Percentiles rank a stretch among this genome's conserved stretches.
phyloP scores from a whole-genome alignment of 106 monocot species.

The Dendrobium huoshanense region DNA sequence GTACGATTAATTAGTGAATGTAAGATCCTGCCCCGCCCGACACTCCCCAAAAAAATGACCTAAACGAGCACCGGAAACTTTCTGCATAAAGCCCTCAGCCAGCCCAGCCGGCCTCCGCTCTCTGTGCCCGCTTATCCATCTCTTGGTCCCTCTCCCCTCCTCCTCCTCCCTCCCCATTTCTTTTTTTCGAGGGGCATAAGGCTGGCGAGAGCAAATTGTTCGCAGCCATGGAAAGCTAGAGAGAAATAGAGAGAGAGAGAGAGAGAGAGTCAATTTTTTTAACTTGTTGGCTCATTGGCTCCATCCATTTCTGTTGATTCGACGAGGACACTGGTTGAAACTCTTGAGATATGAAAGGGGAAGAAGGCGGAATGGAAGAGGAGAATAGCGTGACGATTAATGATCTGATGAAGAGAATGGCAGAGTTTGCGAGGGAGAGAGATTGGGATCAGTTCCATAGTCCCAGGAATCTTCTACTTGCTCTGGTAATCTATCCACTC shows the following conservation, averaged over 20 bases:
- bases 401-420: slow-evolving; percentile 63
- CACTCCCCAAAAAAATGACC: too few species aligned
- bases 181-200: not conserved
- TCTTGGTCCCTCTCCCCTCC: not conserved
- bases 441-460: slow-evolving; percentile 92
- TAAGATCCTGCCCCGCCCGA: too few species aligned
- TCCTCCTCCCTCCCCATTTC: not conserved
- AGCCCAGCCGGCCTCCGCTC: not conserved
- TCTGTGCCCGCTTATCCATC: not conserved
- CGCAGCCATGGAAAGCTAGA: too few species aligned
- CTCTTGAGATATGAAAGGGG: not conserved
- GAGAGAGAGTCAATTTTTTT: not conserved
- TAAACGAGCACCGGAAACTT: too few species aligned
- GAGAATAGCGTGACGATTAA: slow-evolving; percentile 19
- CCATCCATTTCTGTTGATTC: not conserved
- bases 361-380: not conserved
- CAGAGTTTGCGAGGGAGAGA: slow-evolving; percentile 78
- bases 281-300: not conserved
- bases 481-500: slow-evolving; percentile 32
- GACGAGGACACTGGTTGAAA: not conserved
- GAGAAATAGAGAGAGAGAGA: too few species aligned
- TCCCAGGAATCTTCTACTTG: slow-evolving; percentile 84
- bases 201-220: too few species aligned
- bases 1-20: too few species aligned
- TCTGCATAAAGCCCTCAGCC: too few species aligned